These are phyloP conservation scores for Mycosphaerella arachidis DNA, from an alignment of 2,329 filamentous ascomycete genomes.

Conservation along the genomic window DNA sequence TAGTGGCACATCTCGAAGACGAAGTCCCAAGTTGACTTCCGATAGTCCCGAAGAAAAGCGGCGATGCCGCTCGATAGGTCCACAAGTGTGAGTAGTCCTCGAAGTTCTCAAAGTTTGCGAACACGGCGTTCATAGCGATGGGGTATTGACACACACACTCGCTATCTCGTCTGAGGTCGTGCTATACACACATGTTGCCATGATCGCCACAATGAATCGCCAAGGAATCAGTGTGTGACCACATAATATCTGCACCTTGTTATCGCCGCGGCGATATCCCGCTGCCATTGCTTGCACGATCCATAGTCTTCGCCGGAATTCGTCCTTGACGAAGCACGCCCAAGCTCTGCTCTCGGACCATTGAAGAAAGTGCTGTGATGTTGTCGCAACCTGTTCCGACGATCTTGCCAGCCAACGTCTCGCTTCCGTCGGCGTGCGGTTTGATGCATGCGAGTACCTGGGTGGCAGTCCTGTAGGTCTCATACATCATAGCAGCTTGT, in stretches of 20 bases:
- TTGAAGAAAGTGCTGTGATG: neutral
- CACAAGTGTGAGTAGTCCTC: neutral
- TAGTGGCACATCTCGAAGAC: neutral
- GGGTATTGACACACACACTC: neutral
- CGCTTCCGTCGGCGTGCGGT: neutral
- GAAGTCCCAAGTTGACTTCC: neutral
- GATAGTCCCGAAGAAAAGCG: neutral
- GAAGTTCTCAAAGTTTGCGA: neutral
- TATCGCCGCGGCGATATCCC: neutral
- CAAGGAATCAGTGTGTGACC: neutral
- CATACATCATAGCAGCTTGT: constrained; percentile 3
- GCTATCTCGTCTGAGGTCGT: neutral
- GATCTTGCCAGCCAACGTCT: neutral
- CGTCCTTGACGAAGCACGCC: neutral
- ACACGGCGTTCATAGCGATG: neutral
- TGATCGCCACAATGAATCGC: neutral
- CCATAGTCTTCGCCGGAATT: neutral
- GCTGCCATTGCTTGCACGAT: neutral
- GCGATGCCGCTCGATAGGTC: neutral
- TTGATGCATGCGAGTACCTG: neutral
- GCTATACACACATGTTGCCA: neutral
- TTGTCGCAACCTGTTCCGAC: too few species aligned
- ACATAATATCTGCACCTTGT: neutral
- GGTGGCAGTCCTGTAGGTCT: neutral
- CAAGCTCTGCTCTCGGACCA: neutral